These are phyloP conservation scores for Colletotrichum musae DNA, from an alignment of 2,329 filamentous ascomycete genomes.

Conservation along the genomic window DNA sequence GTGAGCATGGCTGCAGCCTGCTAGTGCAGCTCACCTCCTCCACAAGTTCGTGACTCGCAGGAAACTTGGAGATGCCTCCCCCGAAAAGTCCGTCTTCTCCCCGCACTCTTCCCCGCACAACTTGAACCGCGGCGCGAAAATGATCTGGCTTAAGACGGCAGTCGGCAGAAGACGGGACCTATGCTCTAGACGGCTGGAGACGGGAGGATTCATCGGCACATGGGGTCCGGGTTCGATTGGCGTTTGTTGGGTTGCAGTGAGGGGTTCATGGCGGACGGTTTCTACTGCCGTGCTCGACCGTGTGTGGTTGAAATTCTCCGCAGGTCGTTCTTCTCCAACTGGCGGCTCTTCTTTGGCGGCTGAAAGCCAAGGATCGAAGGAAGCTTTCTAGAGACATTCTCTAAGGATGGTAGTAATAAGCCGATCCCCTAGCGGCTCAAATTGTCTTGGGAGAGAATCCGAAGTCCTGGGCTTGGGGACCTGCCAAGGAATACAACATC, in stretches of 20 bases:
- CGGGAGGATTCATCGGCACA: conserved; percentile 6
- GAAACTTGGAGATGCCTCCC: neutral
- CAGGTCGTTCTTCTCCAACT: conserved; percentile 11
- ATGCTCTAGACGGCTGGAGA: conserved; percentile 1
- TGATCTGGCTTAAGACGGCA: neutral
- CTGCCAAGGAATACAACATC: neutral
- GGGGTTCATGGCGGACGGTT: neutral
- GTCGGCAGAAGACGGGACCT: conserved; percentile 5
- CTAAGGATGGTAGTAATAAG: neutral
- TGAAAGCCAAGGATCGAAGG: neutral
- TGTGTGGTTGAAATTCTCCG: conserved; percentile 20
- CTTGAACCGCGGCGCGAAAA: neutral
- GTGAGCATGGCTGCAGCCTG: neutral
- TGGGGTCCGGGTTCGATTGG: neutral
- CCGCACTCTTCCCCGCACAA: conserved; percentile 25
- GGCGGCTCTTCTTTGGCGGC: too few relatives aligned
- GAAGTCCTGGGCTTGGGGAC: neutral
- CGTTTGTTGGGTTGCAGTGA: neutral
- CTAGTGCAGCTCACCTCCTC: neutral
- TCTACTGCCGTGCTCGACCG: neutral
- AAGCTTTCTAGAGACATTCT: neutral
- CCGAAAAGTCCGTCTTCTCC: conserved; percentile 23
- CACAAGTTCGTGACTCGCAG: neutral
- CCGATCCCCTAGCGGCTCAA: neutral
- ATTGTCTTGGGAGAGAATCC: neutral